Evolutionary conservation across 371 early-diverging fungal genomes (phyloP), one percentile per base, ranked within the genome.

Genomic region (Dinochytrium kinnereticum): DNA sequence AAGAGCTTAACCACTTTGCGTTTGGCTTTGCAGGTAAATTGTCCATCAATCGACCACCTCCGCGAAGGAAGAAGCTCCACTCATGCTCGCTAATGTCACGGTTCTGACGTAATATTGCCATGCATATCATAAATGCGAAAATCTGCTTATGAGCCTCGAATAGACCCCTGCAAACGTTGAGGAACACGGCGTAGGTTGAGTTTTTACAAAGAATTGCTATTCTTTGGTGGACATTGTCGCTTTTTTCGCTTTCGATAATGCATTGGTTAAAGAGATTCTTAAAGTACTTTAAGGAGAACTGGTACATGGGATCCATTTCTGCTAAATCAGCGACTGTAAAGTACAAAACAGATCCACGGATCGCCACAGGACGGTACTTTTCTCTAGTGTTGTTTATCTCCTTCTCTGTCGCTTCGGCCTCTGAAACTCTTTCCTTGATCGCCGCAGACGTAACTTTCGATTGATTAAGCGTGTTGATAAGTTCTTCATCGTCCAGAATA

Each of bases 261-360:
- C 83, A 84, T 68, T 79, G 80, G 72, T 76, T 81, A 76, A 88
- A 88, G 17, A 88, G 73, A 59, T 83, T 83, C 64, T 86, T 86
- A 75, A 88, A 88, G 76, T 86, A 88, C 64, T 86, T 85, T 21
- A 88, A 79, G 10, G 86, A 85, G 72, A 88, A 88, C 68, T 86
- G 86, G 68, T 88, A 88, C 88, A 88, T 88, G 1, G 85, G 79
- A 68, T 88, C 88, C 26, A 88, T 82, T 64, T 86, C 86, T 0
- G 85, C 85, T 15, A 88, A 70, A 69, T 86, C 83, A 1, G 86
- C 85, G 37, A 88, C 79, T 1, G 83, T 82, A 76, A 88, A 88
- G 73, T 88, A 88, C 1, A 88, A 70, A n/a, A 88, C 86, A 0
- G 86, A 84, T 19, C 88, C 88, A 7, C 88, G 77, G 51, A 88